Evolutionary conservation across 306 rosid species (phyloP).

Genomic region (Vigna radiata): DNA sequence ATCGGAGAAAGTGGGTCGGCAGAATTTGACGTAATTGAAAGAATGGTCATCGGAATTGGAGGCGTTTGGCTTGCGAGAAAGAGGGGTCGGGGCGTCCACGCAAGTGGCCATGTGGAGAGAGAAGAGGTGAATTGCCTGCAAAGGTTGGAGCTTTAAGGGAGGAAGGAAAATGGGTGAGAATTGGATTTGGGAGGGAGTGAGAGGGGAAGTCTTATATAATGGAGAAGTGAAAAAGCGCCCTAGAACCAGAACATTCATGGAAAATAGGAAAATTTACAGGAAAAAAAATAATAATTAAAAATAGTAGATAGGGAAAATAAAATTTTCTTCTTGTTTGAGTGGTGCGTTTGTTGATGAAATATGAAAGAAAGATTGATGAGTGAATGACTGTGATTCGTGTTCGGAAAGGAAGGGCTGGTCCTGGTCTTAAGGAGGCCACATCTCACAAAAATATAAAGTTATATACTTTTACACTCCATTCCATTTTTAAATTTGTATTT

Average conservation of each 20-base stretch:
- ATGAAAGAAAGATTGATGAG: too few species aligned
- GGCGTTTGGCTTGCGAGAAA: constrained; percentile 55
- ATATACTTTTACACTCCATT: too few species aligned
- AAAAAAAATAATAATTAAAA: not conserved
- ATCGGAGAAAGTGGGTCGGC: constrained; percentile 57
- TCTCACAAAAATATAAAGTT: not conserved
- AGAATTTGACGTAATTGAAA: constrained; percentile 47
- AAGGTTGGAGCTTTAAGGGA: constrained; percentile 32
- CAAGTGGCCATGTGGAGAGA: constrained; percentile 66
- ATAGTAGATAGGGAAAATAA: not conserved
- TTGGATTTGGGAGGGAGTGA: constrained; percentile 43
- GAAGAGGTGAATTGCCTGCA: constrained; percentile 7
- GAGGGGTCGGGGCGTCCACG: constrained; percentile 51
- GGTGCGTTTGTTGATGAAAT: not conserved
- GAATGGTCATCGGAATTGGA: constrained; percentile 49
- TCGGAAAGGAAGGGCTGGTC: constrained; percentile 21
- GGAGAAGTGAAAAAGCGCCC: constrained; percentile 36
- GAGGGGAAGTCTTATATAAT: constrained; percentile 43
- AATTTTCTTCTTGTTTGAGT: not conserved
- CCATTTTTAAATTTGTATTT: too few species aligned
- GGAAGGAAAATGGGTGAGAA: constrained; percentile 34
- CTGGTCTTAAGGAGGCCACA: constrained; percentile 42
- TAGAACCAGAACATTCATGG: constrained; percentile 49
- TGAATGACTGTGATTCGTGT: constrained; percentile 43
- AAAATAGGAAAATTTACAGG: constrained; percentile 36